Evolutionary conservation across 768 basidiomycete species (phyloP), one percentile per base, ranked within the genome.

Genomic region (Lactifluus pinguis): DNA sequence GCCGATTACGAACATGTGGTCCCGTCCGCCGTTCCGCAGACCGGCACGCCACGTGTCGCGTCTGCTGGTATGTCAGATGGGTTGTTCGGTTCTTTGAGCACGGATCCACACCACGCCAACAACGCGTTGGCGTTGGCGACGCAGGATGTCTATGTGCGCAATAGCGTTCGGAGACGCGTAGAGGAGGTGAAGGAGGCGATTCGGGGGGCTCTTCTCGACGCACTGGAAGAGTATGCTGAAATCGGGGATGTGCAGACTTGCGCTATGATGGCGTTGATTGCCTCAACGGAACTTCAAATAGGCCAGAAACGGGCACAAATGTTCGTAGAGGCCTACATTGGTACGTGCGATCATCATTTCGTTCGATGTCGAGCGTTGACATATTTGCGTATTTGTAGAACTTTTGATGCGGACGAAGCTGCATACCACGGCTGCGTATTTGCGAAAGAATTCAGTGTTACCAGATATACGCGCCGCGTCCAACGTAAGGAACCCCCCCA

Each of bases 201-300:
- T 49, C 56, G 42, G 17, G 21, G 45, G 4, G 61, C n/a, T 15
- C 29, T 50, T 7, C 60, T 17, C 15, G 55, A 57, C 17, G 66
- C 66, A 6, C 21, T 57, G 30, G 65, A 65, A 47, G 63, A 57
- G 14, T 61, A 58, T 11, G 57, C 55, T 4, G 55, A 91, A 86
- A 48, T 47, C 5, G 90, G 90, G 14, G 85, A 92, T 67, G 75
- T 90, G 1, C 90, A 91, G 67, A 87, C 84, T 77, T 91, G 89
- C 71, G 83, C 87, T 1, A 81, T 88, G 77, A 68, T 92, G 15
- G 76, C 81, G 3, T 67, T 88, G 1, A 73, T 92, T 19, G 87
- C 84, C 7, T 75, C 79, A 0, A 66, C 76, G 48, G 86, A 90
- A 67, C 73, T 93, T 47, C 65, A 68, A 41, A 69, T 89, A n/a